These are phyloP conservation scores for Coniochaeta prunicola DNA, from an alignment of 2,329 filamentous ascomycete genomes.

Conservation along the genomic window DNA sequence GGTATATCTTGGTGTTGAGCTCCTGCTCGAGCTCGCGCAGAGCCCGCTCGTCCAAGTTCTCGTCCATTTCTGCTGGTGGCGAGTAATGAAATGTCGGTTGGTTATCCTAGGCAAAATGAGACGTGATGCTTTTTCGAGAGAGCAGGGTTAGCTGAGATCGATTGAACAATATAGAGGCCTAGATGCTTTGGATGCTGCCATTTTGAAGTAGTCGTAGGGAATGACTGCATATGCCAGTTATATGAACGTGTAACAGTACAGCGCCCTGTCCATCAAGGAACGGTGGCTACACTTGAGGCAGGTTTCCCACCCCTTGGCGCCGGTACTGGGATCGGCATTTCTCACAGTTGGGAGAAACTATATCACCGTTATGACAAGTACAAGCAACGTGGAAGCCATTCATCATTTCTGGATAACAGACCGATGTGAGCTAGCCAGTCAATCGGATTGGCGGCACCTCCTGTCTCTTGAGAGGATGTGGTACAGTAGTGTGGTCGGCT, in stretches of 20 bases:
- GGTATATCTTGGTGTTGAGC: slow-evolving; percentile 24
- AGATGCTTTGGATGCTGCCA: background rate
- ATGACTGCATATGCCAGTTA: background rate
- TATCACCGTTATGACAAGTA: background rate
- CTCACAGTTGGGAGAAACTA: background rate
- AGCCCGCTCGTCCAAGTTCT: slow-evolving; percentile 16
- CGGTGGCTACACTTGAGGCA: background rate
- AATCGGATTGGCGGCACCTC: background rate
- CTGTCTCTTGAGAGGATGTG: background rate
- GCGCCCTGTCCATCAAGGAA: background rate
- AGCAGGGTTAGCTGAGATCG: background rate
- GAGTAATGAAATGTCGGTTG: background rate
- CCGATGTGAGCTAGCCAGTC: background rate
- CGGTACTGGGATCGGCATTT: background rate
- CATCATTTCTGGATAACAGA: background rate
- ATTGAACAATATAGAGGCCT: too few relatives aligned
- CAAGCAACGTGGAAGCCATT: background rate
- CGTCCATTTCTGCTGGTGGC: slow-evolving; percentile 7
- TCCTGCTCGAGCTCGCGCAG: slow-evolving; percentile 14
- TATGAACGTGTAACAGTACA: background rate
- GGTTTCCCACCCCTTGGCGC: background rate
- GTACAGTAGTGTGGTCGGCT: background rate
- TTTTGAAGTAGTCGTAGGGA: too few relatives aligned
- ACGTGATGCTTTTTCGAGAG: background rate
- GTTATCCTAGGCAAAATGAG: background rate